These are phyloP conservation scores for Colletotrichum simmondsii DNA, from an alignment of 2,329 filamentous ascomycete species.

Conservation along the genomic window DNA sequence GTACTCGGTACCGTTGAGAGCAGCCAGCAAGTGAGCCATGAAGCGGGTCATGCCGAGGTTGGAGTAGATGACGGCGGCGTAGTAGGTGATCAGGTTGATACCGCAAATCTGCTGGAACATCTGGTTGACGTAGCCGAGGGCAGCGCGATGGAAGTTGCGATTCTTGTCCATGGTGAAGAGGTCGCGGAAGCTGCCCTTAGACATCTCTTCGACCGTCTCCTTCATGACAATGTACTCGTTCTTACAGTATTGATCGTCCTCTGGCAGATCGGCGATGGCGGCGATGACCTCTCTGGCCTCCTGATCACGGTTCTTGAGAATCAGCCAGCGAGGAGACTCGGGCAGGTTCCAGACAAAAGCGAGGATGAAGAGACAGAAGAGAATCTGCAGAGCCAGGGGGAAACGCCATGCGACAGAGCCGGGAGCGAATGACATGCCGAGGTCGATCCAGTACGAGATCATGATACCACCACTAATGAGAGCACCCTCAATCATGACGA, in stretches of 20 bases:
- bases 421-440: constrained; percentile 64
- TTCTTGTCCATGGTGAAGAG: constrained; percentile 69
- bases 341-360: constrained; percentile 62
- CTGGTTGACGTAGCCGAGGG: constrained; percentile 67
- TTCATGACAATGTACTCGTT: constrained; percentile 63
- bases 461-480: constrained; percentile 68
- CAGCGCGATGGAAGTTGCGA: constrained; percentile 65
- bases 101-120: constrained; percentile 58
- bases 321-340: constrained; percentile 62
- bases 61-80: constrained; percentile 42
- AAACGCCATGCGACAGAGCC: constrained; percentile 68
- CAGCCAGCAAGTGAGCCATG: constrained; percentile 67
- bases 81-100: constrained; percentile 44
- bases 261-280: constrained; percentile 49
- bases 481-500: constrained; percentile 70
- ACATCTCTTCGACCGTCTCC: constrained; percentile 74
- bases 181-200: constrained; percentile 63
- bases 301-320: constrained; percentile 50
- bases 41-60: constrained; percentile 62
- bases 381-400: constrained; percentile 67
- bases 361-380: constrained; percentile 70
- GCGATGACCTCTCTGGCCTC: constrained; percentile 57
- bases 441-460: constrained; percentile 70
- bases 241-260: constrained; percentile 64
- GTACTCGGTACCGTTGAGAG: constrained; percentile 61